A percentile compares a stretch with the other conserved stretches of the same genome.
Evolutionary conservation across 169 alveolate species (phyloP).

Genomic region (Eimeria necatrix): DNA sequence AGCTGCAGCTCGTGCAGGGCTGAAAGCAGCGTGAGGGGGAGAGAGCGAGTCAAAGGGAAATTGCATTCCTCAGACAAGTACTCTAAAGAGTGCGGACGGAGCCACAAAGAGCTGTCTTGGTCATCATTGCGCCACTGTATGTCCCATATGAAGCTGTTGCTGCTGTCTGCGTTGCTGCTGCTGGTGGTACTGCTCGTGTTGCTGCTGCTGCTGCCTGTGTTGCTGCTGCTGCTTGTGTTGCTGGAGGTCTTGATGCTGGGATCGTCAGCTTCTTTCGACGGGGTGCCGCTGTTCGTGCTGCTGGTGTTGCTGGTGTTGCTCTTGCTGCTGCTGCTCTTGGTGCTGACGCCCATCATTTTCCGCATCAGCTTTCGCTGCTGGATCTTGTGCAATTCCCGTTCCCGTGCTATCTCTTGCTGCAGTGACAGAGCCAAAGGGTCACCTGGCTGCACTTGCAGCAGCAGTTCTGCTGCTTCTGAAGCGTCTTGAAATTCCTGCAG

Average conservation of each 20-base stretch:
- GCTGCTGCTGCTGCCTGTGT: not conserved
- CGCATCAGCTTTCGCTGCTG: conserved; percentile 36
- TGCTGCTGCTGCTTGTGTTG: conserved; percentile 37
- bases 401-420: conserved; percentile 34
- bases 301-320: conserved; percentile 34
- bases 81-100: conserved; percentile 64
- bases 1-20: conserved; percentile 64
- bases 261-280: too few relatives aligned
- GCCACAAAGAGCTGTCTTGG: conserved; percentile 44
- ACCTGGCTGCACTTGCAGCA: conserved; percentile 22
- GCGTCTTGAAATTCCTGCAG: conserved; percentile 28
- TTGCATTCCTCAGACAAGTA: conserved; percentile 76
- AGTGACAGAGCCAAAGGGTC: not conserved
- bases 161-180: not conserved
- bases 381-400: not conserved
- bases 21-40: conserved; percentile 60
- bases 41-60: conserved; percentile 66
- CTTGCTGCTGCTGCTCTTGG: conserved; percentile 9
- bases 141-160: conserved; percentile 49
- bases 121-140: conserved; percentile 20
- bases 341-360: not conserved
- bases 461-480: conserved; percentile 39
- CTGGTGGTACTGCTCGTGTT: not conserved
- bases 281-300: not conserved
- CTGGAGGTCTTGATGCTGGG: not conserved